These are phyloP conservation scores for Arabidopsis arenosa DNA, from an alignment of 345 rosid species.

Conservation along the genomic window DNA sequence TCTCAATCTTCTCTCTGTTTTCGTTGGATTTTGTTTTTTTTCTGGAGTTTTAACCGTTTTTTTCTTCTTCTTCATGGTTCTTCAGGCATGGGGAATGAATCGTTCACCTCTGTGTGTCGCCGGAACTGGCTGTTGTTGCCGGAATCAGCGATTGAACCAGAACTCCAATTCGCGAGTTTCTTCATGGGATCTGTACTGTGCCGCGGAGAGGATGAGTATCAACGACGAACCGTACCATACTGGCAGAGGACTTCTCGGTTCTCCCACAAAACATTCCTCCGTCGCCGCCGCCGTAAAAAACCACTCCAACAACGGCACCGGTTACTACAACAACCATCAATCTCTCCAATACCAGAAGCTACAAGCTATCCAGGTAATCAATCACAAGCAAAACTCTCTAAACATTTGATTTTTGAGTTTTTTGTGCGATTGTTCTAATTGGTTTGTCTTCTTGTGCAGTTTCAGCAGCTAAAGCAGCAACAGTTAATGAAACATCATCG, in stretches of 20 bases:
- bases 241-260: slow-evolving; percentile 44
- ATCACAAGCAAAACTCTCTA: not conserved
- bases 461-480: slow-evolving; percentile 65
- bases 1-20: not conserved
- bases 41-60: not conserved
- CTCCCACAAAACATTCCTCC: slow-evolving; percentile 37
- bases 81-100: slow-evolving; percentile 50
- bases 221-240: slow-evolving; percentile 35
- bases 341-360: slow-evolving; percentile 58
- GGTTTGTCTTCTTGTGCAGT: slow-evolving; percentile 40
- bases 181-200: slow-evolving; percentile 60
- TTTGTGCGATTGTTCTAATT: not conserved
- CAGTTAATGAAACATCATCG: slow-evolving; percentile 53
- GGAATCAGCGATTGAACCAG: slow-evolving; percentile 10
- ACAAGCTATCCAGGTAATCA: slow-evolving; percentile 60
- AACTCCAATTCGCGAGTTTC: slow-evolving; percentile 30
- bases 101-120: slow-evolving; percentile 52
- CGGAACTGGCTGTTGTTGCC: slow-evolving; percentile 52
- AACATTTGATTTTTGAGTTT: not conserved
- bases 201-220: slow-evolving; percentile 56
- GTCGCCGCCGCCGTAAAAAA: slow-evolving; percentile 44
- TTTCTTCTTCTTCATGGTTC: not conserved
- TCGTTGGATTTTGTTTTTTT: not conserved
- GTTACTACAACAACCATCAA: slow-evolving; percentile 45
- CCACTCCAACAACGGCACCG: slow-evolving; percentile 37